Evolutionary conservation across 768 basidiomycete species (phyloP), one percentile per base, ranked within the genome.

Genomic region (Russula sp.): DNA sequence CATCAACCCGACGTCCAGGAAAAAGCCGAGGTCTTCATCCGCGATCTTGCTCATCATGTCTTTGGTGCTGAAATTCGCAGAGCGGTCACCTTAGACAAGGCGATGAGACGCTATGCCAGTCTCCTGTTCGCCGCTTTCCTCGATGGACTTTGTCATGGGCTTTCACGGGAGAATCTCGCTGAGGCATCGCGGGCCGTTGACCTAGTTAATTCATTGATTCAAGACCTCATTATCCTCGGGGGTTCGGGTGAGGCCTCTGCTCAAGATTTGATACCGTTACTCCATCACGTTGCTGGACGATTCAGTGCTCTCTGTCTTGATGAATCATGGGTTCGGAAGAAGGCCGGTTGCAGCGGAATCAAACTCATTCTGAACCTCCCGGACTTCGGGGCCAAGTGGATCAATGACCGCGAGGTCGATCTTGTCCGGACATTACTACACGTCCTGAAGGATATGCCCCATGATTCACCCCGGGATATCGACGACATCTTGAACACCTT

Each of bases 381-480:
- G 1, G 82, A 85, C 13, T 73, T 97, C 43, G 88, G 87, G 18
- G 76, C 81, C 51, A 83, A 81, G 66, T 93, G 94, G 90, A 80
- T 93, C 57, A 80, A 82, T 63, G 90, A 95, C 57, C 86, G 93
- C 51, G 90, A 96, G 71, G 80, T 90, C 35, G 96, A 98, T 65
- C 83, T 97, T 64, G 83, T 93, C 56, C 89, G 94, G 55, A 93
- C 90, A 5, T 80, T 98, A 29, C 78, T 98, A 35, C 92, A 93
- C 69, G 87, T 95, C 63, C 77, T 99, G 51, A 97, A 98, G 71
- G 96, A 98, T 70, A 88, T 97, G 68, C 94, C 96, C 0, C 82
- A 83, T 65, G 95, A 98, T 68, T 79, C 94, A 22, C 91, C 94
- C 16, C 83, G 84, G 7, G 85, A 94, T 66, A 83, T 92, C 32